Base-by-base conservation (phyloP, 805 yeast species). In the Candida ortonii region DNA sequence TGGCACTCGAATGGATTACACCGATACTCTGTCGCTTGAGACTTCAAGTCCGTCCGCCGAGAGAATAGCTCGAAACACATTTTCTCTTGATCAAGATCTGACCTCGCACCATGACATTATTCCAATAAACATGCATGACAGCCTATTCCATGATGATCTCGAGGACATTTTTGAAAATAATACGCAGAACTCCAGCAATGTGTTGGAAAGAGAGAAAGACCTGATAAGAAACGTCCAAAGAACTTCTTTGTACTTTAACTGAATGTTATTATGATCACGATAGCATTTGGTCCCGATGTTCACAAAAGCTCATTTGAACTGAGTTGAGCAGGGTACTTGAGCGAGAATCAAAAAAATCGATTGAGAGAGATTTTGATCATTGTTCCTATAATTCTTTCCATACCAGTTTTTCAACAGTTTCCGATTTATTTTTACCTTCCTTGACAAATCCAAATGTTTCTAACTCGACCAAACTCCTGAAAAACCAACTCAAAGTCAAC, bases 381-480 rank as follows among this genome's bases (percentile, higher is more conserved):
- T n/a, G n/a, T n/a, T n/a, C n/a, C n/a, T n/a, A 80, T 11, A 83
- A 55, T 18, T 77, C 85, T 48, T 70, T 80, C 93, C 93, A 84
- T 5, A 77, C 57, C 11, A 78, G 65, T 50, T 82, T 85, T 47
- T 84, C 90, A 25, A 84, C 64, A 36, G 70, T 66, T 46, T 84
- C 88, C 19, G 76, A 73, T 54, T 77, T 78, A 11, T 78, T 60
- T 44, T 67, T 69, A 26, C 71, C 72, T 33, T 80, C 82, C 44
- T 77, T 78, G 13, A 86, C 53, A 29, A 85, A 61, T 0, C 96
- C 96, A 36, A 84, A 61, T 43, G 73, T 62, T 38, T 77, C 74
- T 39, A 88, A 64, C 52, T 87, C 95, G 16, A 73, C 73, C 30
- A 89, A 67, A 13, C 78, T 78, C 46, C 84, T 89, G 41, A 84